Evolutionary conservation across 352 stramenopile species (phyloP), one percentile per base, ranked within the genome.

Genomic region (Phytopythium litorale): DNA sequence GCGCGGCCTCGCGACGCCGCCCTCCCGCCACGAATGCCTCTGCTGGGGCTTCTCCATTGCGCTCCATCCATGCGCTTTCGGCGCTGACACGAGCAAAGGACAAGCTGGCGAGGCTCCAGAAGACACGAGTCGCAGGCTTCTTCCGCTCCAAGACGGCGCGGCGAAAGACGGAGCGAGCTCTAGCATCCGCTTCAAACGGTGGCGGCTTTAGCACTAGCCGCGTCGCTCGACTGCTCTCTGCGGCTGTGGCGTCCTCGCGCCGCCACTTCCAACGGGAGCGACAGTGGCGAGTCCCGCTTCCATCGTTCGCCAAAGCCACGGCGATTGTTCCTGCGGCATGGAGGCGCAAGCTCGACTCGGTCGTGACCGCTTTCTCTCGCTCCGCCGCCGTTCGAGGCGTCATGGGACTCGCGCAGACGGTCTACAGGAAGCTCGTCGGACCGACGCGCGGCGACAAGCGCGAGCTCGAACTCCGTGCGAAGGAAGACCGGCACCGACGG

Each of bases 61-160:
- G 8, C 19, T 28, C 19, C 2, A 28, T 28, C 43, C 9, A 28
- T 9, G 43, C n/a, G n/a, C 43, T 25, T 28, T n/a, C 43, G n/a
- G 16, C 19, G 9, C 19, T 28, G 43, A 28, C 43, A 11, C 19
- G 9, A 28, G n/a, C 25, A 7, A 49, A 49, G 43, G 43, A 49
- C 7, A 49, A 49, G 43, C 43, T 49, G 43, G 13, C n/a, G 19
- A 49, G 43, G n/a, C 43, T 49, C 43, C 43, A 49, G n/a, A 25
- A 28, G 19, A 12, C 43, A 15, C 70, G 67, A 4, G 63, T 58
- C 13, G 16, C 11, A 7, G 15, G 3, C 12, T 77, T 74, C 28
- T 70, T 74, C 25, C 60, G 51, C 45, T 48, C 43, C 7, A 73
- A 67, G 55, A 55, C 64, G 23, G 52, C 32, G 35, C 66, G 68